Conservation (phyloP, 352 stramenopile species). For the Chrysophaeum taylorii region DNA sequence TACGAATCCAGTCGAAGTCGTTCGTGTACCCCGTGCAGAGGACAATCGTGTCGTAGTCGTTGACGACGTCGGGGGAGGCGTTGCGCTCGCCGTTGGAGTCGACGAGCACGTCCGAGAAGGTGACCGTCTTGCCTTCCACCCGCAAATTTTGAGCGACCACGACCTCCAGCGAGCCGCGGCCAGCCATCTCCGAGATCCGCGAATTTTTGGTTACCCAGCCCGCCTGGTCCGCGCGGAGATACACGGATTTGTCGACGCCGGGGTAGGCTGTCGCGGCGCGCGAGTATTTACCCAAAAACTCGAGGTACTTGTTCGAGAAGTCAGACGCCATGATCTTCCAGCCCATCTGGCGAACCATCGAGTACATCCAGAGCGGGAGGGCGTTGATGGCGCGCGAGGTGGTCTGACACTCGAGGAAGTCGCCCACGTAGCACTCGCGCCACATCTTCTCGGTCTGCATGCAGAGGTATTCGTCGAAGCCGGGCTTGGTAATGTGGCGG, state of each 20-base stretch:
- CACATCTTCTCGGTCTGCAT: too few species aligned
- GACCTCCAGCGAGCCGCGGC: background rate
- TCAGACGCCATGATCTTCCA: background rate
- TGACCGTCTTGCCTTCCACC: background rate
- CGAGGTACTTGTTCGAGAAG: background rate
- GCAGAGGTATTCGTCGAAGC: background rate
- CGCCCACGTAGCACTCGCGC: background rate
- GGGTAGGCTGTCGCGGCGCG: too few species aligned
- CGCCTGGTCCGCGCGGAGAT: background rate
- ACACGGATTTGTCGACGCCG: too few species aligned
- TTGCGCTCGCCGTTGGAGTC: background rate
- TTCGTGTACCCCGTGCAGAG: slow-evolving; percentile 12
- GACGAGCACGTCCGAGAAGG: background rate
- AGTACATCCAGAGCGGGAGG: background rate
- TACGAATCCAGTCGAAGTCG: slow-evolving; percentile 14
- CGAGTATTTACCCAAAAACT: too few species aligned
- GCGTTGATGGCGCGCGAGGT: background rate
- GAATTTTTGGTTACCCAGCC: background rate
- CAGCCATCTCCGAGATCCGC: background rate
- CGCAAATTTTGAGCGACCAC: background rate
- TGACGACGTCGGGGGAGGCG: background rate
- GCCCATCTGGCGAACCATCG: background rate
- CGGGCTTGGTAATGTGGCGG: background rate
- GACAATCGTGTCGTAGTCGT: slow-evolving; percentile 16
- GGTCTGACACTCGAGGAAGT: background rate